These are phyloP conservation scores for Leccinum incarnatum DNA, from an alignment of 768 basidiomycete species.

Conservation along the genomic window DNA sequence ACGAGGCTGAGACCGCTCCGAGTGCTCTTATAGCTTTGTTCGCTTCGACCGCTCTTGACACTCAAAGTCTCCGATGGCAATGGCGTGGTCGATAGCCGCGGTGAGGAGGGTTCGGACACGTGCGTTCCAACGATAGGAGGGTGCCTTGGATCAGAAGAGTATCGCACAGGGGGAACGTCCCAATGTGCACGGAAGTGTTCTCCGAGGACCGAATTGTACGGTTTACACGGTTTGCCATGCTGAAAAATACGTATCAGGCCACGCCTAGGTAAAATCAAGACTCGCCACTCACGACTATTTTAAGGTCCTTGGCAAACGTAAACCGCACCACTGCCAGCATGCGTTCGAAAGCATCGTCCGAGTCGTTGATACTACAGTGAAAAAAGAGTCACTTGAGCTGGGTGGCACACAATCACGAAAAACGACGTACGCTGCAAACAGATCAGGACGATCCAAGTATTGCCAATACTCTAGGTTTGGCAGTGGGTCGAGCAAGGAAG, in stretches of 20 bases:
- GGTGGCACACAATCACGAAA: not conserved
- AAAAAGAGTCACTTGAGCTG: constrained; percentile 3
- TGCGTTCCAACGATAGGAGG: constrained; percentile 47
- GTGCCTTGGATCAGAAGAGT: constrained; percentile 45
- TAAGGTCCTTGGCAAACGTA: constrained; percentile 89
- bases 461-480: constrained; percentile 98
- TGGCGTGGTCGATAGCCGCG: constrained; percentile 21
- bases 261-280: not conserved
- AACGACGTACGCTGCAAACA: constrained; percentile 82
- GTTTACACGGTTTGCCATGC: constrained; percentile 93
- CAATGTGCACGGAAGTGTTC: constrained; percentile 89
- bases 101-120: constrained; percentile 28
- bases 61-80: constrained; percentile 48
- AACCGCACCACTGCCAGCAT: constrained; percentile 93
- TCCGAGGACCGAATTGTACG: constrained; percentile 84
- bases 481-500: constrained; percentile 88
- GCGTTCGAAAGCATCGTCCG: constrained; percentile 86
- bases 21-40: constrained; percentile 57
- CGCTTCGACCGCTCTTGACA: constrained; percentile 46
- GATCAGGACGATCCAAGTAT: constrained; percentile 86
- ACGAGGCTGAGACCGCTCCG: constrained; percentile 54
- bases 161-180: constrained; percentile 67
- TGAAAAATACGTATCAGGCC: constrained; percentile 29
- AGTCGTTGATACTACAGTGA: constrained; percentile 78
- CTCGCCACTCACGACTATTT: constrained; percentile 67